Evolutionary conservation across 129 eudicot genomes (phyloP).

Genomic region (Tanacetum coccineum): DNA sequence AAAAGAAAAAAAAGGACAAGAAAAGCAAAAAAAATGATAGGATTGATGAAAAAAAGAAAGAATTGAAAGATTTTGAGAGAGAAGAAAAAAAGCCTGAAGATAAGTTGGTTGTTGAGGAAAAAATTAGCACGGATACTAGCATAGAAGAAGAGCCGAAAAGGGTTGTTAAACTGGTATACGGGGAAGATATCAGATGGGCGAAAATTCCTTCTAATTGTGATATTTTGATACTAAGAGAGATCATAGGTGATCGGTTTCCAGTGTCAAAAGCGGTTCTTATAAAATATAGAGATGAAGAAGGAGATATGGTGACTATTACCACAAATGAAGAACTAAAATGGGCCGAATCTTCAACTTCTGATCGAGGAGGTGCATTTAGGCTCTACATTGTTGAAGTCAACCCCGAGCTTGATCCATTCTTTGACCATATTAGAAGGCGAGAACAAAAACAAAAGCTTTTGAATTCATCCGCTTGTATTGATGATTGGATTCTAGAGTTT

Average conservation of each 20-base stretch:
- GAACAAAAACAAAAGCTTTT: constrained; percentile 33
- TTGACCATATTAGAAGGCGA: constrained; percentile 37
- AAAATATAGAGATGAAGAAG: constrained; percentile 89
- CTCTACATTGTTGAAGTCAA: constrained; percentile 67
- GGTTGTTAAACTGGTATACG: constrained; percentile 69
- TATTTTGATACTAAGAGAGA: constrained; percentile 62
- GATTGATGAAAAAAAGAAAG: constrained; percentile 17
- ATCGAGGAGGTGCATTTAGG: constrained; percentile 47
- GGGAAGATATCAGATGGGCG: constrained; percentile 96
- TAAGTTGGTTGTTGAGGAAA: constrained; percentile 82
- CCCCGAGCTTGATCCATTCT: constrained; percentile 90
- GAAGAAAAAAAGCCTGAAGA: constrained; percentile 65
- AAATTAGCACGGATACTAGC: constrained; percentile 19
- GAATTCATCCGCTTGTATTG: constrained; percentile 36
- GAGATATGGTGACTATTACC: constrained; percentile 87
- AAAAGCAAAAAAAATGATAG: constrained; percentile 19
- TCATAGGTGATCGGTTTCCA: constrained; percentile 66
- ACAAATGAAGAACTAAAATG: constrained; percentile 72
- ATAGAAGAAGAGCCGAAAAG: constrained; percentile 48
- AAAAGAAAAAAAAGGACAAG: constrained; percentile 24
- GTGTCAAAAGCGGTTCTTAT: constrained; percentile 62
- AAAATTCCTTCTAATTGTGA: constrained; percentile 62
- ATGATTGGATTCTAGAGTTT: constrained; percentile 89
- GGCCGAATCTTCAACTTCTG: constrained; percentile 70
- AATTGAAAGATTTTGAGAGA: constrained; percentile 22